These are phyloP conservation scores for Cystobasidium tubakii DNA, from an alignment of 768 basidiomycete species.

Conservation along the genomic window DNA sequence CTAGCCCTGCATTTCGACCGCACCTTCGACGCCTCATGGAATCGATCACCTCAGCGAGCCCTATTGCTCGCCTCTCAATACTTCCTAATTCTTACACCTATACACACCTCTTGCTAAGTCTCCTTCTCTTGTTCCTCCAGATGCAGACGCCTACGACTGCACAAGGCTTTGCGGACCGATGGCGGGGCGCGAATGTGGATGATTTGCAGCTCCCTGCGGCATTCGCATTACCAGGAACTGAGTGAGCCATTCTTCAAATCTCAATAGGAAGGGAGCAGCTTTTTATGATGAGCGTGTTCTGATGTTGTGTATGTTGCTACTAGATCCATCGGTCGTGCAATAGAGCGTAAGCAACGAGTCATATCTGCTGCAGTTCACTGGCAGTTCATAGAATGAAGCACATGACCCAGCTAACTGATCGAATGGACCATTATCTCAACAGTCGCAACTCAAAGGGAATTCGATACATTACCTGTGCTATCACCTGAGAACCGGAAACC, in stretches of 20 bases:
- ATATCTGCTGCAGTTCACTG: too few species aligned
- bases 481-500: conserved; percentile 34
- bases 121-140: background rate
- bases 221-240: conserved; percentile 24
- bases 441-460: conserved; percentile 33
- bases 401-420: background rate
- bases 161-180: conserved; percentile 14
- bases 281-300: too few species aligned
- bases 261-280: too few species aligned
- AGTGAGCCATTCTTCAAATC: background rate
- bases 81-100: too few species aligned
- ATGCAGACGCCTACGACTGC: conserved; percentile 18
- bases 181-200: conserved; percentile 25
- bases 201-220: conserved; percentile 36
- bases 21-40: too few species aligned
- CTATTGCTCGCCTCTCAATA: background rate
- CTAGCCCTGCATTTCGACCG: too few species aligned
- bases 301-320: too few species aligned
- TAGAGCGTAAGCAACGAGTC: conserved; percentile 14
- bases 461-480: conserved; percentile 32
- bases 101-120: too few species aligned
- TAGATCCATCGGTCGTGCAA: conserved; percentile 26
- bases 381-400: background rate
- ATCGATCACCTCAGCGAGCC: background rate
- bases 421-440: background rate